A percentile compares a stretch with the other conserved stretches of the same genome.
Evolutionary conservation across 1,284 basidiomycete genomes (phyloP).

Genomic region (Malassezia sp.): DNA sequence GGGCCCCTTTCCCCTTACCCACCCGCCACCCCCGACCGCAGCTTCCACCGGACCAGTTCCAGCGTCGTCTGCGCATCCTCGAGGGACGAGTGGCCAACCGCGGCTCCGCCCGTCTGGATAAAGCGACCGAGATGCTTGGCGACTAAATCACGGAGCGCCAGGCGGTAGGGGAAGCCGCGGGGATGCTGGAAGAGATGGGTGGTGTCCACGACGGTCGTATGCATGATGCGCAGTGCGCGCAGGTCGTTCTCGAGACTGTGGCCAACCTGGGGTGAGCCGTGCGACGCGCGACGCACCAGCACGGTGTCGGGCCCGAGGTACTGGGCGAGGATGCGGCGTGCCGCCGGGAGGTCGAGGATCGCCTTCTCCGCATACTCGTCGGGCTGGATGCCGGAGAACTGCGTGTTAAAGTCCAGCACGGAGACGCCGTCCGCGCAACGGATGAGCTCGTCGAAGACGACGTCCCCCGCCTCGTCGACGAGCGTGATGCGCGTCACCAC

Average conservation of each 20-base stretch:
- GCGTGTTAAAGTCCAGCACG: conserved; percentile 39
- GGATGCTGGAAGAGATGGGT: conserved; percentile 37
- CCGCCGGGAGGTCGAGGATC: conserved; percentile 21
- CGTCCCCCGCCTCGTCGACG: conserved; percentile 32
- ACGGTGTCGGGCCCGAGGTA: conserved; percentile 34
- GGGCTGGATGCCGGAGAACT: conserved; percentile 37
- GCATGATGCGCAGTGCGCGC: conserved; percentile 32
- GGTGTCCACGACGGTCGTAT: conserved; percentile 33
- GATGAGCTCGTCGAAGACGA: conserved; percentile 33
- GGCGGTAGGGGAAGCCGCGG: conserved; percentile 36
- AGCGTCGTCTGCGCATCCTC: conserved; percentile 37
- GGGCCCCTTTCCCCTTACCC: no score
- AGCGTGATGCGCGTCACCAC: conserved; percentile 36
- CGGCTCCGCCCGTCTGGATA: conserved; percentile 31
- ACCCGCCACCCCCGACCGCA: no score
- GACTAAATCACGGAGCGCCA: conserved; percentile 32
- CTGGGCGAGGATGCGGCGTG: conserved; percentile 23
- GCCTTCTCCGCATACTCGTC: conserved; percentile 25
- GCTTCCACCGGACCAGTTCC: conserved; percentile 29
- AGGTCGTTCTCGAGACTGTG: conserved; percentile 44
- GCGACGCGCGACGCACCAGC: conserved; percentile 13
- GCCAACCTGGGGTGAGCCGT: conserved; percentile 20
- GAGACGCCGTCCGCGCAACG: conserved; percentile 18
- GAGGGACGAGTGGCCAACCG: conserved; percentile 31
- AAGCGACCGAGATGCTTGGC: conserved; percentile 29